Percentiles rank a stretch among this genome's conserved stretches.
phyloP scores from a whole-genome alignment of 2,329 filamentous ascomycete genomes.

The Paecilomyces variotii region DNA sequence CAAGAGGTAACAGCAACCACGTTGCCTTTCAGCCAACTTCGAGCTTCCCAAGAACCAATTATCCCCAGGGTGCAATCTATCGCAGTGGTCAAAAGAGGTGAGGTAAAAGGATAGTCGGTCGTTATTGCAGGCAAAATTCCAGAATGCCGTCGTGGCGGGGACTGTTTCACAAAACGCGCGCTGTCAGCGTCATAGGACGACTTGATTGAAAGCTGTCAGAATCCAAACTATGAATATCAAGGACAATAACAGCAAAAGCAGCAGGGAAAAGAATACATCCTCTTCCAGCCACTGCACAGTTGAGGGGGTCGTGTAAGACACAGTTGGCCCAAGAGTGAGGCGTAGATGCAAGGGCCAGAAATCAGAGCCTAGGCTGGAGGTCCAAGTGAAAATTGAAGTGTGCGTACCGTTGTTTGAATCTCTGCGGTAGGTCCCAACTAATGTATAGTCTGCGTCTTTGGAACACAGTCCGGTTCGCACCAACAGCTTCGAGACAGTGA shows the following conservation, averaged over 20 bases:
- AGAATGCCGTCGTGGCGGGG: not conserved
- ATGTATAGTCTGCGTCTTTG: not conserved
- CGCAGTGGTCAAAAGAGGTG: not conserved
- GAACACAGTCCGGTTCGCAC: not conserved
- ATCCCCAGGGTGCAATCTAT: not conserved
- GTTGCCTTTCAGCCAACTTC: not conserved
- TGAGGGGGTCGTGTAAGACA: not conserved
- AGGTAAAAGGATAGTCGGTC: not conserved
- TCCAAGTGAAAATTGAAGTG: not conserved
- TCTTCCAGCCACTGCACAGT: not conserved
- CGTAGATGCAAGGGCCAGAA: not conserved
- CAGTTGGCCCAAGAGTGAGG: conserved; percentile 1
- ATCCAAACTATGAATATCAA: not conserved
- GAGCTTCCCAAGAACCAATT: not conserved
- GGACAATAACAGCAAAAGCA: not conserved
- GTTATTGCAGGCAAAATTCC: not conserved
- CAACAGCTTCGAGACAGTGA: not conserved
- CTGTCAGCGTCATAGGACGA: not conserved
- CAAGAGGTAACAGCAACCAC: not conserved
- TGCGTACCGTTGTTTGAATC: not conserved
- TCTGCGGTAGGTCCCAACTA: not conserved
- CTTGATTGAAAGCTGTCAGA: not conserved
- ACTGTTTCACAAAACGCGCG: not conserved
- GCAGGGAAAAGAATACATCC: not conserved
- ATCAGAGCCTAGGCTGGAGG: not conserved